Evolutionary conservation across 2,329 filamentous ascomycete genomes (phyloP).

Genomic region (Fusarium odoratissimum): DNA sequence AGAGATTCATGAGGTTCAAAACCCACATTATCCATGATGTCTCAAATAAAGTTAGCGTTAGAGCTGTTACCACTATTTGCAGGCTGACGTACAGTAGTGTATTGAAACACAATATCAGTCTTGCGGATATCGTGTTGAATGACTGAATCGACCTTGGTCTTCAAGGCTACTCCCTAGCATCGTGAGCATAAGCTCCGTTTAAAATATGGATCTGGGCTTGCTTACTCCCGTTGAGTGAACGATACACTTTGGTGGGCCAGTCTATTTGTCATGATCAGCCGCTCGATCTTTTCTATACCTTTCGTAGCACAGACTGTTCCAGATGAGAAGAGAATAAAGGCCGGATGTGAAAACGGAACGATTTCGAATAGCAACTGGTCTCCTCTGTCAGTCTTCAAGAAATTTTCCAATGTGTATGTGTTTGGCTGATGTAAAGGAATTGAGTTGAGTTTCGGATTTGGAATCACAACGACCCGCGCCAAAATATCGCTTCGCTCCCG

Average conservation of each 20-base stretch:
- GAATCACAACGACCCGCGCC: background rate
- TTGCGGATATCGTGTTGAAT: background rate
- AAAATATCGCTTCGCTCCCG: background rate
- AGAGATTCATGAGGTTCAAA: background rate
- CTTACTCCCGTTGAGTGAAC: background rate
- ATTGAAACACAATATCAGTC: background rate
- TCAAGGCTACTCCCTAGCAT: background rate
- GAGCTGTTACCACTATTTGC: too few species aligned
- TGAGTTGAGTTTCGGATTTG: background rate
- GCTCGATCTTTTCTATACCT: too few species aligned
- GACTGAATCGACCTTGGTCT: background rate
- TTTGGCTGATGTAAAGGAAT: too few species aligned
- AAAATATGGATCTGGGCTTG: too few species aligned
- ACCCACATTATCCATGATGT: constrained; percentile 2
- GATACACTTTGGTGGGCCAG: background rate
- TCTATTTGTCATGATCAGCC: background rate
- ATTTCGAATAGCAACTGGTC: background rate
- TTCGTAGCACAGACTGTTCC: background rate
- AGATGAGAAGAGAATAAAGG: background rate
- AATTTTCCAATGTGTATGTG: too few species aligned
- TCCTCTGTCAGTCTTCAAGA: too few species aligned
- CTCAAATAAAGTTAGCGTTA: background rate
- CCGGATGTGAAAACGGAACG: background rate
- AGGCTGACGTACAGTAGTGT: background rate
- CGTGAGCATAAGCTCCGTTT: too few species aligned